Percentiles rank a stretch among this genome's conserved stretches.
These are phyloP conservation scores for Fulvia fulva DNA, from an alignment of 2,329 filamentous ascomycete genomes.

Conservation along the genomic window DNA sequence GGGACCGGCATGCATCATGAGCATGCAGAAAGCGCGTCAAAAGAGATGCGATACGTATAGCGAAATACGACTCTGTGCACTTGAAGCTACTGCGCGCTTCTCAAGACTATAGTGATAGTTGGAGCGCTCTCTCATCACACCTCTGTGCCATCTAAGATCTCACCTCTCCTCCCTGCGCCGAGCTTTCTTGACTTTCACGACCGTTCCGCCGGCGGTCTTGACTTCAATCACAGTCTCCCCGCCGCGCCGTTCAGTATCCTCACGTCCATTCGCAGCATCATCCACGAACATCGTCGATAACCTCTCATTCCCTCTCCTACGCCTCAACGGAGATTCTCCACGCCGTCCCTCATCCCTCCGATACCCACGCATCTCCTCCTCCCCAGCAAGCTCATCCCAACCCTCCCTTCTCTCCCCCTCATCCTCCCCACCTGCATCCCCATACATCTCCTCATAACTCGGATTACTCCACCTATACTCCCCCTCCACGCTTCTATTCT, in stretches of 20 bases:
- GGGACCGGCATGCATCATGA: background rate
- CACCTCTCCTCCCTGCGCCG: background rate
- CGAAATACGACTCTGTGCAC: background rate
- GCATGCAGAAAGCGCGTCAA: background rate
- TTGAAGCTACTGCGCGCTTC: background rate
- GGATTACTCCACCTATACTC: background rate
- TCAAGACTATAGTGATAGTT: background rate
- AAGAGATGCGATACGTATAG: background rate
- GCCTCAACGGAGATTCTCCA: background rate
- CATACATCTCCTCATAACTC: background rate
- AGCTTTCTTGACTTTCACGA: background rate
- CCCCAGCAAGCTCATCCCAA: too few relatives aligned
- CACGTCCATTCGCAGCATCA: background rate
- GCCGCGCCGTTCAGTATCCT: too few relatives aligned
- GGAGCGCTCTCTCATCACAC: background rate
- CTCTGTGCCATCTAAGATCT: background rate
- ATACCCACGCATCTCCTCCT: background rate
- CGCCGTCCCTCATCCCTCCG: background rate
- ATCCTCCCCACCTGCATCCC: too few relatives aligned
- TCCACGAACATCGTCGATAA: background rate
- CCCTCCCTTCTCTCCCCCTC: too few relatives aligned
- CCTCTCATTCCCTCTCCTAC: background rate
- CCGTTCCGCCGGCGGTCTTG: background rate
- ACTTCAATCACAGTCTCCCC: background rate
- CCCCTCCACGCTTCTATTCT: background rate